Conservation (phyloP, 2,329 filamentous ascomycete species). For the Colletotrichum theobromicola region DNA sequence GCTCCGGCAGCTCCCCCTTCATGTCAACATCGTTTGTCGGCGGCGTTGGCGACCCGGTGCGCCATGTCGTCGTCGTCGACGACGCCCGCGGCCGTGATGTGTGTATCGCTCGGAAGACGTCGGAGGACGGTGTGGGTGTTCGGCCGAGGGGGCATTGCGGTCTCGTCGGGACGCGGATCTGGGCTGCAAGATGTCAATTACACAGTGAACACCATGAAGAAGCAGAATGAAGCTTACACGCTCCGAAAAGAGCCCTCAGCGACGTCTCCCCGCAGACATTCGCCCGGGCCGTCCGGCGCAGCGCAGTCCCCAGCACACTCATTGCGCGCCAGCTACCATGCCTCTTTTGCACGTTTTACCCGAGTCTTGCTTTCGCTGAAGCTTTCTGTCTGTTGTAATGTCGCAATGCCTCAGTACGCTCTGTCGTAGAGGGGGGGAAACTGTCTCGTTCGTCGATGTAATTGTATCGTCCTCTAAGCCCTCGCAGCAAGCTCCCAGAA, state of each 20-base stretch:
- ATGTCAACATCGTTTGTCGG: constrained; percentile 40
- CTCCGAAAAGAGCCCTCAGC: not conserved
- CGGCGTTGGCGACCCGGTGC: constrained; percentile 30
- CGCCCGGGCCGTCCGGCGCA: constrained; percentile 3
- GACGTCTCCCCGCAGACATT: not conserved
- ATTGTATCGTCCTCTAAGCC: not conserved
- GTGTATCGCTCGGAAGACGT: constrained; percentile 5
- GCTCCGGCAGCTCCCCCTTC: constrained; percentile 34
- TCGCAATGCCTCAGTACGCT: not conserved
- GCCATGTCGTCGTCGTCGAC: constrained; percentile 29
- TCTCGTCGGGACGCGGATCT: not conserved
- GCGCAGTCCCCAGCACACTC: constrained; percentile 26
- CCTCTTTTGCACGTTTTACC: not conserved
- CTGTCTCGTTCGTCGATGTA: not conserved
- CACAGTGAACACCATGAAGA: not conserved
- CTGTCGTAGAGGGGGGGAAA: too few relatives aligned
- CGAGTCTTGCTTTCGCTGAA: not conserved
- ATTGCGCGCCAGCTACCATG: constrained; percentile 28
- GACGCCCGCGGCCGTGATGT: not conserved
- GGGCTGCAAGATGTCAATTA: not conserved
- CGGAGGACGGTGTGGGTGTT: not conserved
- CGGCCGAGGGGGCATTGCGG: not conserved
- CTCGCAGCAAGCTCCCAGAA: not conserved
- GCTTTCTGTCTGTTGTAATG: not conserved
- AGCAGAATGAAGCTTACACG: not conserved